These are phyloP conservation scores for Passalora sequoiae DNA, from an alignment of 2,329 filamentous ascomycete species.

Conservation along the genomic window DNA sequence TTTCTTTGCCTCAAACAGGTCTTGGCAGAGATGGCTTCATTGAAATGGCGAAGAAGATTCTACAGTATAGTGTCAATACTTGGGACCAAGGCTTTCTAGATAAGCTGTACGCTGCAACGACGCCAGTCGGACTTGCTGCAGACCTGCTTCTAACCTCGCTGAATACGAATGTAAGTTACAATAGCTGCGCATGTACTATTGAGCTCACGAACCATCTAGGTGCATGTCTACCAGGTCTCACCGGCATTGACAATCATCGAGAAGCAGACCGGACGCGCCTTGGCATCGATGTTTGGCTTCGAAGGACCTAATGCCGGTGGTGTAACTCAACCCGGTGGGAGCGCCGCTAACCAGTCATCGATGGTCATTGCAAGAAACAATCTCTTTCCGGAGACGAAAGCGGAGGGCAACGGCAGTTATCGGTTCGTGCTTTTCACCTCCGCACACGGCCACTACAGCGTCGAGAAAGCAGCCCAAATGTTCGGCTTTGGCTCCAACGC, in stretches of 20 bases:
- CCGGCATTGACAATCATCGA: constrained; percentile 83
- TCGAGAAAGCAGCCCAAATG: constrained; percentile 91
- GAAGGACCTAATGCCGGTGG: constrained; percentile 63
- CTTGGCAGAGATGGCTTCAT: constrained; percentile 42
- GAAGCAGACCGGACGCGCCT: constrained; percentile 67
- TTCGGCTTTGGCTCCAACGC: constrained; percentile 72
- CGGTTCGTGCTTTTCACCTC: constrained; percentile 83
- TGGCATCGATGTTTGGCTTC: constrained; percentile 76
- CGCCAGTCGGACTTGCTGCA: constrained; percentile 76
- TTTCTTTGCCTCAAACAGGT: constrained; percentile 35
- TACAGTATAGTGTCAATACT: constrained; percentile 92
- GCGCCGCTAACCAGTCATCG: constrained; percentile 76
- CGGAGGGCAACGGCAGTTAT: constrained; percentile 58
- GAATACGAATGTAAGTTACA: constrained; percentile 87
- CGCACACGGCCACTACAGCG: constrained; percentile 85
- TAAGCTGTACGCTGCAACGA: constrained; percentile 88
- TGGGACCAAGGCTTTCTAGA: constrained; percentile 96
- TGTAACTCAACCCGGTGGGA: constrained; percentile 73
- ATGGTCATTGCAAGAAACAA: constrained; percentile 84
- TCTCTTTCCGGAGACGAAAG: constrained; percentile 73
- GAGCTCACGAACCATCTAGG: constrained; percentile 83
- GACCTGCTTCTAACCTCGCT: constrained; percentile 79
- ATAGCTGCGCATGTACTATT: constrained; percentile 80
- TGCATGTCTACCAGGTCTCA: constrained; percentile 91
- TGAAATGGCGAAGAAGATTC: constrained; percentile 57